Conservation (phyloP, 768 basidiomycete genomes). For the Leccinum rimulosum region DNA sequence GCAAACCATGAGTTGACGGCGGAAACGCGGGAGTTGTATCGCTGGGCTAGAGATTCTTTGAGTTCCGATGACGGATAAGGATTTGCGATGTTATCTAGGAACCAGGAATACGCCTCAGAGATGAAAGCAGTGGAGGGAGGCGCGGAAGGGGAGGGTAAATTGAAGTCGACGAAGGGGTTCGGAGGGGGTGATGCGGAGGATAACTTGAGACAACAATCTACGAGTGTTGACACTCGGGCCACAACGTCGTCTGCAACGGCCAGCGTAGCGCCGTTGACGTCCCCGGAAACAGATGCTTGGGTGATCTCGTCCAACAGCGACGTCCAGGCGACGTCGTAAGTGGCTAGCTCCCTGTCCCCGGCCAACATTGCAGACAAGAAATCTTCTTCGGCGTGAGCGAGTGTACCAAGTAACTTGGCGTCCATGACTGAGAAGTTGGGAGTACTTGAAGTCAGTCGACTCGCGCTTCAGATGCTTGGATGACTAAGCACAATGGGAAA, state of each 20-base stretch:
- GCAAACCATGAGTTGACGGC: constrained; percentile 47
- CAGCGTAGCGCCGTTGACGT: background rate
- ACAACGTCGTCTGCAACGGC: background rate
- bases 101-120: constrained; percentile 38
- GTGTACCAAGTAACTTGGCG: no score
- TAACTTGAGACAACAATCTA: background rate
- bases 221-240: background rate
- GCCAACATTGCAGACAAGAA: background rate
- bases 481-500: no score
- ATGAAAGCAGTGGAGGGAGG: background rate
- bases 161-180: background rate
- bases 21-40: constrained; percentile 23
- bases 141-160: background rate
- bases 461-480: no score
- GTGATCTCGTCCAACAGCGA: background rate
- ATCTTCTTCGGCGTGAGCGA: background rate
- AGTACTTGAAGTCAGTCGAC: no score
- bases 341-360: background rate
- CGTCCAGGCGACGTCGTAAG: background rate
- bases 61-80: constrained; percentile 44
- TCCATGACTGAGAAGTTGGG: no score
- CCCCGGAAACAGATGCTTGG: background rate
- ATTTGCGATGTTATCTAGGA: constrained; percentile 44
- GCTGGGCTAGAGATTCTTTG: constrained; percentile 27
- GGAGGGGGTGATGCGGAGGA: background rate